Percentiles rank a stretch among this genome's conserved stretches.
These are phyloP conservation scores for Pseudisothecium myosuroides DNA, from an alignment of 225 moss, liverwort and hornwort genomes.

Conservation along the genomic window DNA sequence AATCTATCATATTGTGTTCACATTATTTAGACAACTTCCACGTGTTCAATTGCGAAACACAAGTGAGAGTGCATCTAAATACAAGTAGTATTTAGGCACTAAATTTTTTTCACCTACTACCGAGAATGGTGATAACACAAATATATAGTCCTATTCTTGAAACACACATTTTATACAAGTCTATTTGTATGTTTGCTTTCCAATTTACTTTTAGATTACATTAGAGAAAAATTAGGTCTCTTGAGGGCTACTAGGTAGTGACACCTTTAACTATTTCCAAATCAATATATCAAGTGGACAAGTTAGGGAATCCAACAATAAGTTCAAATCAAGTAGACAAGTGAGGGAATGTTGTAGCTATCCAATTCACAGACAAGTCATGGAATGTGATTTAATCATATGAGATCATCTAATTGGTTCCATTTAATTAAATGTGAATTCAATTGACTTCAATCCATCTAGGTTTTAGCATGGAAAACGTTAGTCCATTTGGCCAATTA, in stretches of 20 bases:
- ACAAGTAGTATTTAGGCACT: no score
- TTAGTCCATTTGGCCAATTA: accelerated
- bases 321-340: neutral
- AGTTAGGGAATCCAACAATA: neutral
- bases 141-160: neutral
- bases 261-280: neutral
- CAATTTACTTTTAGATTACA: neutral
- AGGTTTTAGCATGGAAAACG: accelerated
- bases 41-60: neutral
- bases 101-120: neutral
- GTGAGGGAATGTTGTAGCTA: accelerated
- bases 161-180: neutral
- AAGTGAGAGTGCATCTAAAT: neutral
- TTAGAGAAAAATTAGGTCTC: accelerated
- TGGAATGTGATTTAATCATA: neutral
- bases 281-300: accelerated
- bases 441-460: neutral
- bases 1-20: neutral
- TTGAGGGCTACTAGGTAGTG: accelerated
- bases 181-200: neutral
- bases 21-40: neutral
- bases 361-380: neutral
- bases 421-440: neutral
- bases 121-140: neutral
- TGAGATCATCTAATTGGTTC: neutral